Base-by-base conservation (phyloP, 2,329 filamentous ascomycete genomes). In the Aspergillus pseudoglaucus region DNA sequence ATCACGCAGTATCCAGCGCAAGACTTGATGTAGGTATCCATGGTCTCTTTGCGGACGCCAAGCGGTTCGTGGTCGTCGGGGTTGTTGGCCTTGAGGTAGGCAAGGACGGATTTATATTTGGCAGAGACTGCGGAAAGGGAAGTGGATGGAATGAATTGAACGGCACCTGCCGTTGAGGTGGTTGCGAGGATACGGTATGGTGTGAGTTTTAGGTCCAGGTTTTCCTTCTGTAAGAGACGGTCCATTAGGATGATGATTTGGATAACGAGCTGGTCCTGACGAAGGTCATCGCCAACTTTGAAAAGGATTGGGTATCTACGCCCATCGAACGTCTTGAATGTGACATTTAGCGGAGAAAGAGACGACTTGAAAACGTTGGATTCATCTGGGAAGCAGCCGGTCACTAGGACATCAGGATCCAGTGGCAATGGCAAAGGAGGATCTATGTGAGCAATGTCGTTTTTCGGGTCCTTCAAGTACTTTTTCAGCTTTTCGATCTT, bases 161-260 rank as follows among this genome's bases (percentile, higher is more conserved):
- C 90, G 4, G 91, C 88, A 6, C 93, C 93, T 2, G 90, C 90
- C 0, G 82, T 86, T 8, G 89, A 87, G 53, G 88, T 90, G 2
- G 93, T 98, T 1, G 93, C 93, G 7, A 98, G 80, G 54, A 97
- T 96, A 59, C 91, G 91, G 73, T 98, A 98, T 0, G 93, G 93
- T 0, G 91, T 91, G 1, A 98, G 78, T 63, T 94, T 96, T 40
- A 98, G 78, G 63, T 98, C 93, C 8, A 98, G 76, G 52, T 98
- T 97, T 64, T 98, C 93, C 63, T 97, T 96, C 50, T 88, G 88
- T 4, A 98, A 78, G 1, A 98, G 81, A 49, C 91, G 88, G 61
- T 98, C 93, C 93, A 98, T 98, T 14, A 98, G 79, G 0, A 89
- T 95, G 65, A 98, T 96, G 62, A 97, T 97, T 62, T 88, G 93